Percentiles rank a stretch among this genome's conserved stretches.
Conservation (phyloP, 352 stramenopile species). For the Pythium graminicola region DNA sequence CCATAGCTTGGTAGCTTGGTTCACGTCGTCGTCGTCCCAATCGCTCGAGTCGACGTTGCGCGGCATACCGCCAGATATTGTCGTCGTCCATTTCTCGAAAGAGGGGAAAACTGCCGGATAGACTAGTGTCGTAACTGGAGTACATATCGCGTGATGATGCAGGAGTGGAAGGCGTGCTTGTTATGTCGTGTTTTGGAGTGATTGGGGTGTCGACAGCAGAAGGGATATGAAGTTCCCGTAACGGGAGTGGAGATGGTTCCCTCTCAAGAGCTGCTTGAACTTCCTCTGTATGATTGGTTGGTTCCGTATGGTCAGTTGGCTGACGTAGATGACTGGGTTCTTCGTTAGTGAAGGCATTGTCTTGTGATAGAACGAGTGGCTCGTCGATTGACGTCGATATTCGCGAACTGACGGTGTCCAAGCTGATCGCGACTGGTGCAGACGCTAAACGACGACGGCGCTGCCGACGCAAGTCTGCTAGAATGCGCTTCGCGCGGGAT, state of each 20-base stretch:
- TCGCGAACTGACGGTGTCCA: not conserved
- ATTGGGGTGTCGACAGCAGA: not conserved
- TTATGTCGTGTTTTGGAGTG: not conserved
- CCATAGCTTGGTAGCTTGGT: not conserved
- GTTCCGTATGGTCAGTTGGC: not conserved
- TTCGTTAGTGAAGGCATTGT: not conserved
- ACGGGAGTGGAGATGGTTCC: not conserved
- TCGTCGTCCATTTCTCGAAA: conserved; percentile 11
- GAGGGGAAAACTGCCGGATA: conserved; percentile 4
- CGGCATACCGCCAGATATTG: conserved; percentile 7
- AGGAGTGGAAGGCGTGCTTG: not conserved
- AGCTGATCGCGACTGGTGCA: not conserved
- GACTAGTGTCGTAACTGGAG: conserved; percentile 14
- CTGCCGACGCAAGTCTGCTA: conserved; percentile 21
- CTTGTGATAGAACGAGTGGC: not conserved
- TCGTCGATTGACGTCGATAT: not conserved
- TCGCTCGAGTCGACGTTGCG: not conserved
- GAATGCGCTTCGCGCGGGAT: not conserved
- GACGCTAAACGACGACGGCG: conserved; percentile 2
- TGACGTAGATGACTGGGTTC: too few species aligned
- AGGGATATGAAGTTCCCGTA: not conserved
- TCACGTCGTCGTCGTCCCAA: not conserved
- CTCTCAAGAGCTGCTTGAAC: not conserved
- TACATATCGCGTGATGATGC: conserved; percentile 7
- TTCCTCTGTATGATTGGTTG: not conserved